Evolutionary conservation across 148 eudicot genomes (phyloP).

Genomic region (Amaranthus cruentus): DNA sequence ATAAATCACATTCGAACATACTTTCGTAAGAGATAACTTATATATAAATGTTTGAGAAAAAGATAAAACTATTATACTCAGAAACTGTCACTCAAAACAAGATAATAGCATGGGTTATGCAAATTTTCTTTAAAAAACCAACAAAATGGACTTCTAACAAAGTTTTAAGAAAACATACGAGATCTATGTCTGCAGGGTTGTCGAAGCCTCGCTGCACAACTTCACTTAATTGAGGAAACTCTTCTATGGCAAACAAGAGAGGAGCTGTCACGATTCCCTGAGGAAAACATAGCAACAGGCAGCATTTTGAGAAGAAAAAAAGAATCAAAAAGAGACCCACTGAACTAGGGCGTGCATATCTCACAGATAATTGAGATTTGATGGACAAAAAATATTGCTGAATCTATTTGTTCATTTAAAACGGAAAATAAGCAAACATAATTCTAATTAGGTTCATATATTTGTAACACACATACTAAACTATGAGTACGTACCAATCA

Average conservation of each 20-base stretch:
- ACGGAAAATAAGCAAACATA: neutral
- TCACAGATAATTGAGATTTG: neutral
- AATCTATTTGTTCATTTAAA: neutral
- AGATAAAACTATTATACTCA: too few species aligned
- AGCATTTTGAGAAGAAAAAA: conserved; percentile 15
- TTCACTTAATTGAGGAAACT: conserved; percentile 70
- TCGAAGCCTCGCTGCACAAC: conserved; percentile 73
- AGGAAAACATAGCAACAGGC: conserved; percentile 11
- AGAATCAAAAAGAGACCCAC: neutral
- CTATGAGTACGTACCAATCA: neutral
- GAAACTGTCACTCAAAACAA: too few species aligned
- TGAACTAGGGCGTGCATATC: neutral
- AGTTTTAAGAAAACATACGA: conserved; percentile 44
- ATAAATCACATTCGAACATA: too few species aligned
- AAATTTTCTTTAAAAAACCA: too few species aligned
- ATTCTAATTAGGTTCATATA: neutral
- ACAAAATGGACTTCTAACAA: too few species aligned
- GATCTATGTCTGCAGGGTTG: conserved; percentile 64
- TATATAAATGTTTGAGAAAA: too few species aligned
- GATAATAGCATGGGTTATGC: too few species aligned
- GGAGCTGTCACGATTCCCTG: conserved; percentile 95
- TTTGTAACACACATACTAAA: neutral
- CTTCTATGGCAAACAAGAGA: conserved; percentile 85
- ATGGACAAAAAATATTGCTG: neutral
- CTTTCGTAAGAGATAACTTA: too few species aligned